Conservation (phyloP, 2,329 filamentous ascomycete species). For the Cercospora janseana region DNA sequence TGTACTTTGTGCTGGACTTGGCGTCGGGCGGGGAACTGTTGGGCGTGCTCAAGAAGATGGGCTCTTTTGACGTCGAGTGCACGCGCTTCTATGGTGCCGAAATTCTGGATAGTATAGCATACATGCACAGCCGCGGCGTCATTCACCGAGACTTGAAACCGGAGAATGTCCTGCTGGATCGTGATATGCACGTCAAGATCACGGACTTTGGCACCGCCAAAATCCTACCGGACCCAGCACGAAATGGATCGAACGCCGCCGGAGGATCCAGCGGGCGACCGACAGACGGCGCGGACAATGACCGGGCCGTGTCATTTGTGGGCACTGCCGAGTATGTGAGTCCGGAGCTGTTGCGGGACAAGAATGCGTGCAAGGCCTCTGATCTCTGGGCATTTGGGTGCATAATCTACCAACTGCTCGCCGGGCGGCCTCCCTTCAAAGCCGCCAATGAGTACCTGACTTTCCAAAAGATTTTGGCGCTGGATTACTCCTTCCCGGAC, state of each 20-base stretch:
- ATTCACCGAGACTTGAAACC: slow-evolving; percentile 97
- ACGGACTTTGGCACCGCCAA: slow-evolving; percentile 99
- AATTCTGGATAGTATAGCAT: slow-evolving; percentile 92
- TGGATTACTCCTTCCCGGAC: slow-evolving; percentile 89
- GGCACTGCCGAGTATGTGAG: slow-evolving; percentile 98
- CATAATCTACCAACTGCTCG: slow-evolving; percentile 92
- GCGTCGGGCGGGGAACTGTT: slow-evolving; percentile 89
- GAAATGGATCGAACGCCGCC: slow-evolving; percentile 38
- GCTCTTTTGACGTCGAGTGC: slow-evolving; percentile 93
- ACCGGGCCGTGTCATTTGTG: slow-evolving; percentile 88
- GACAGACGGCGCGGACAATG: slow-evolving; percentile 60
- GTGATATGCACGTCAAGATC: slow-evolving; percentile 97
- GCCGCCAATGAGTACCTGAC: slow-evolving; percentile 93
- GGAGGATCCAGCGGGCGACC: slow-evolving; percentile 47
- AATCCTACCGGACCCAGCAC: slow-evolving; percentile 61
- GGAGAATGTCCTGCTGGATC: slow-evolving; percentile 92
- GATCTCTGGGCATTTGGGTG: slow-evolving; percentile 98
- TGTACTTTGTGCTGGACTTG: slow-evolving; percentile 95
- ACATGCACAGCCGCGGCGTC: slow-evolving; percentile 95
- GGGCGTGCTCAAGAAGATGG: slow-evolving; percentile 88
- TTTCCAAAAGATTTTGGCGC: slow-evolving; percentile 93
- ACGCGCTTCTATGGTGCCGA: slow-evolving; percentile 91
- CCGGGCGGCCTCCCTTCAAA: slow-evolving; percentile 97
- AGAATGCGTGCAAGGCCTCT: slow-evolving; percentile 95
- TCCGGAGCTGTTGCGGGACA: slow-evolving; percentile 92